phyloP scores from a whole-genome alignment of 1,284 basidiomycete genomes.

The Fomitopsis schrenkii region DNA sequence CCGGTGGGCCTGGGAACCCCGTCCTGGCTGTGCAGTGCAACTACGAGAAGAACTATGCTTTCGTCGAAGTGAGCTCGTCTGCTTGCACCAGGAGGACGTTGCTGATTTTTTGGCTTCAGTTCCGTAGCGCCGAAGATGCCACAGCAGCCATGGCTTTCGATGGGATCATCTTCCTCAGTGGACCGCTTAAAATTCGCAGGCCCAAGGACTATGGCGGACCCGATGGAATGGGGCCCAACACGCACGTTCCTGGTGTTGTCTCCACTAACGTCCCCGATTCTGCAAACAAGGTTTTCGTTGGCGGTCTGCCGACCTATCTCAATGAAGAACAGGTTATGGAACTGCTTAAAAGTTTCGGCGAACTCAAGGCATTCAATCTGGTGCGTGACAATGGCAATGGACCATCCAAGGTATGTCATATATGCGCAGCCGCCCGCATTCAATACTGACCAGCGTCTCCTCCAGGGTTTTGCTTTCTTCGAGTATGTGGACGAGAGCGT shows the following conservation, averaged over 20 bases:
- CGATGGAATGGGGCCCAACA: constrained; percentile 58
- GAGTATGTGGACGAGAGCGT: constrained; percentile 90
- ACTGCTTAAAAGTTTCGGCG: constrained; percentile 94
- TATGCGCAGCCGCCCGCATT: background rate
- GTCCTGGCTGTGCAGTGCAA: constrained; percentile 93
- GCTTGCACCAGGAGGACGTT: constrained; percentile 5
- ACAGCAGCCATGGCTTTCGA: constrained; percentile 97
- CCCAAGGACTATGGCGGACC: constrained; percentile 93
- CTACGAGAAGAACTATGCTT: constrained; percentile 97
- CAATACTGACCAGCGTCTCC: background rate
- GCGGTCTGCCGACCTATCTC: constrained; percentile 92
- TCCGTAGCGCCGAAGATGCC: constrained; percentile 95
- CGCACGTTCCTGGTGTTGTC: constrained; percentile 90
- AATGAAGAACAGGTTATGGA: constrained; percentile 99
- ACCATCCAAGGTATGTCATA: constrained; percentile 73
- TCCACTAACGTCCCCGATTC: constrained; percentile 98
- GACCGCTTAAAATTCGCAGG: constrained; percentile 90
- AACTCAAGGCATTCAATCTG: constrained; percentile 95
- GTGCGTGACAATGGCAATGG: constrained; percentile 92
- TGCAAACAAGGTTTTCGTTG: constrained; percentile 97
- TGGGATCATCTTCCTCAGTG: constrained; percentile 91
- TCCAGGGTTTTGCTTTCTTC: constrained; percentile 96
- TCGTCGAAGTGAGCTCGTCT: constrained; percentile 73
- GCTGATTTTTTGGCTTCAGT: constrained; percentile 45
- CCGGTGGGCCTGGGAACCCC: constrained; percentile 83